These are phyloP conservation scores for Puccinia horiana DNA, from an alignment of 1,284 basidiomycete species.

Conservation along the genomic window DNA sequence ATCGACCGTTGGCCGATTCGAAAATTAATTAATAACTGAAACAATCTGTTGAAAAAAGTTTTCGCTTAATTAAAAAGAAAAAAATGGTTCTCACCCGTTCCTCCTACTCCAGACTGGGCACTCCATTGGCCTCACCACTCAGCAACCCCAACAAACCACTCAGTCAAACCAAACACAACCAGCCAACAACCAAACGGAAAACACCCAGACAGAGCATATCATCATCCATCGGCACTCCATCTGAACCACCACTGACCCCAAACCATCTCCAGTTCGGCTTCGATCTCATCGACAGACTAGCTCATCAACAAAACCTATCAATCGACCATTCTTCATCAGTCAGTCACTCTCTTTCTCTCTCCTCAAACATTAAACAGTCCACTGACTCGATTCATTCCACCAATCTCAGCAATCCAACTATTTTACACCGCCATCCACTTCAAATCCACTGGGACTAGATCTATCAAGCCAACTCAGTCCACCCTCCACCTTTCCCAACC, in stretches of 20 bases:
- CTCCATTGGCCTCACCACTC: conserved; percentile 31
- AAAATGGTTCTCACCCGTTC: conserved; percentile 41
- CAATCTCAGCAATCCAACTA: neutral
- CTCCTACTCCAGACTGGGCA: conserved; percentile 35
- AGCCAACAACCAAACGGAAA: neutral
- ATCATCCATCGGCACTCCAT: neutral
- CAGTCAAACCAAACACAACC: neutral
- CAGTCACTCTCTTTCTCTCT: neutral
- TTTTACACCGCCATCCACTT: neutral
- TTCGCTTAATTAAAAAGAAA: no score
- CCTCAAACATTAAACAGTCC: neutral
- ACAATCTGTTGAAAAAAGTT: no score
- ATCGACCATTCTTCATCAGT: neutral
- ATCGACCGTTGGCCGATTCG: no score
- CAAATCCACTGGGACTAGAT: neutral
- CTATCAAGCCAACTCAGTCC: neutral
- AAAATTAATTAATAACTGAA: no score
- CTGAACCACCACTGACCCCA: neutral
- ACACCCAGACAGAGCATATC: neutral
- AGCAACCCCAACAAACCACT: conserved; percentile 11
- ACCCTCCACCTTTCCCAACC: neutral
- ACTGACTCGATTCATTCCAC: neutral
- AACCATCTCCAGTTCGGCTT: neutral
- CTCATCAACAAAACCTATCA: neutral
- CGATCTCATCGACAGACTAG: neutral